Conservation (phyloP, 2,329 filamentous ascomycete species). For the Fusarium sp. region DNA sequence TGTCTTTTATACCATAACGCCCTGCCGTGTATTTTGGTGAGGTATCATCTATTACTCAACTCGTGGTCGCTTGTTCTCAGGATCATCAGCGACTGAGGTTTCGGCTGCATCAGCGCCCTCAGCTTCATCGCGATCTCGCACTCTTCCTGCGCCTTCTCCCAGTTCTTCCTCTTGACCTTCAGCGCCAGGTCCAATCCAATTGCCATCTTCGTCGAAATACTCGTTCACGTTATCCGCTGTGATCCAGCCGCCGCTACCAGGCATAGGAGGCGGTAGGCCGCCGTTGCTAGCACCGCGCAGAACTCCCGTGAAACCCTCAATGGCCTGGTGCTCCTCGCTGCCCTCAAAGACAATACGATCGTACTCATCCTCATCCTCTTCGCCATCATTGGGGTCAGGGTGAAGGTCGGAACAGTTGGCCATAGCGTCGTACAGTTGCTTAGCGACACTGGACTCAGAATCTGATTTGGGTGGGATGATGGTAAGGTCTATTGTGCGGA, state of each 20-base stretch:
- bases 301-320: conserved; percentile 68
- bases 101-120: conserved; percentile 60
- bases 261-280: conserved; percentile 72
- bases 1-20: conserved; percentile 29
- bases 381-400: conserved; percentile 72
- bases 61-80: conserved; percentile 60
- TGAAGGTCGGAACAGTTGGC: conserved; percentile 80
- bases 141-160: conserved; percentile 72
- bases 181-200: conserved; percentile 69
- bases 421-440: conserved; percentile 73
- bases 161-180: conserved; percentile 58
- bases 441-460: conserved; percentile 39
- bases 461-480: conserved; percentile 62
- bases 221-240: conserved; percentile 91
- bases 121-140: conserved; percentile 63
- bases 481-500: conserved; percentile 73
- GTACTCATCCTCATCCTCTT: conserved; percentile 65
- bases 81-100: conserved; percentile 50
- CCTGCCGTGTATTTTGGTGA: conserved; percentile 29
- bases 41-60: conserved; percentile 51
- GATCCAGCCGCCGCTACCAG: conserved; percentile 84
- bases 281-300: conserved; percentile 59
- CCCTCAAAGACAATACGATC: conserved; percentile 69
- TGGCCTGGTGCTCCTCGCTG: conserved; percentile 58
- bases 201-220: conserved; percentile 83